Percentiles rank a stretch among this genome's conserved stretches.
phyloP scores from a whole-genome alignment of 257 asterid species.

The Anisodus acutangulus region DNA sequence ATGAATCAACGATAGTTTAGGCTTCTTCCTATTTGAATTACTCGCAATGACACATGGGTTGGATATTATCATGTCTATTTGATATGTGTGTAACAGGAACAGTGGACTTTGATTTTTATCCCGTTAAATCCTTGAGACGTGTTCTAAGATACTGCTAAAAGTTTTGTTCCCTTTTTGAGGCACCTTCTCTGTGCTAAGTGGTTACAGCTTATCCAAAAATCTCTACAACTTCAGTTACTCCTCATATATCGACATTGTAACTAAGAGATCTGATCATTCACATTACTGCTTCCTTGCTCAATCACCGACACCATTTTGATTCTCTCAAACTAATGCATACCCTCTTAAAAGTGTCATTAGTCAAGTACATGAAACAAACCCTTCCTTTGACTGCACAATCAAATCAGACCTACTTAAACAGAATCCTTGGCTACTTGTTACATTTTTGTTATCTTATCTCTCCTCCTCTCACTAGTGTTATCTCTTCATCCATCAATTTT shows the following conservation, averaged over 20 bases:
- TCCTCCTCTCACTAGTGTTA: neutral
- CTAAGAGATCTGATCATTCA: neutral
- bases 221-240: neutral
- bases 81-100: neutral
- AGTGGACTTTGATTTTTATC: neutral
- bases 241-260: neutral
- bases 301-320: neutral
- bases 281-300: neutral
- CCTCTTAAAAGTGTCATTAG: neutral
- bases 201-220: neutral
- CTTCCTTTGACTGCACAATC: neutral
- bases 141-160: neutral
- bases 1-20: neutral
- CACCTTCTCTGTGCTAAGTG: neutral
- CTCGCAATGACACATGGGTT: neutral
- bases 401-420: neutral
- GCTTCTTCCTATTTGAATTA: neutral
- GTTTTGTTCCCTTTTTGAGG: neutral
- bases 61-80: neutral
- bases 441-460: neutral
- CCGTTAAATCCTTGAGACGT: neutral
- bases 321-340: neutral
- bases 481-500: neutral
- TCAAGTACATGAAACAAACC: neutral
- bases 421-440: neutral